These are phyloP conservation scores for Euphorbia pulcherrima DNA, from an alignment of 345 rosid species.

Conservation along the genomic window DNA sequence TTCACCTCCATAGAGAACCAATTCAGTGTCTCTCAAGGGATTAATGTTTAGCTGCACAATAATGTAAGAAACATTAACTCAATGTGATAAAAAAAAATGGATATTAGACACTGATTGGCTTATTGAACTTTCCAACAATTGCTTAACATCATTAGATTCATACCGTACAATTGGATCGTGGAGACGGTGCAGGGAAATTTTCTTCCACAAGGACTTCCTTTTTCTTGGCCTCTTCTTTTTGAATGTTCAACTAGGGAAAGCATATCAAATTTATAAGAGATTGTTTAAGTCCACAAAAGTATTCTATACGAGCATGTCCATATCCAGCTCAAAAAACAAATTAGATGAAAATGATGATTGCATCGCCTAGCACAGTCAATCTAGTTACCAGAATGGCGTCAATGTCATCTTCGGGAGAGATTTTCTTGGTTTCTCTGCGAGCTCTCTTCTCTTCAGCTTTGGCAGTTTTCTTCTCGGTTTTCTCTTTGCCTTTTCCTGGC, in stretches of 20 bases:
- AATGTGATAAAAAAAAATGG: not conserved
- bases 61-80: not conserved
- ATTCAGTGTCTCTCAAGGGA: constrained; percentile 80
- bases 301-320: not conserved
- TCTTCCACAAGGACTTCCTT: constrained; percentile 86
- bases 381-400: constrained; percentile 72
- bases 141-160: constrained; percentile 22
- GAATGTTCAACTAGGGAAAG: constrained; percentile 56
- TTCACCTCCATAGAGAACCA: constrained; percentile 86
- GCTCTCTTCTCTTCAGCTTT: constrained; percentile 85
- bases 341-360: not conserved
- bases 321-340: not conserved
- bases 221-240: constrained; percentile 92
- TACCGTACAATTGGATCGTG: constrained; percentile 88
- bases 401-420: constrained; percentile 90
- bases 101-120: not conserved
- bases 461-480: constrained; percentile 77
- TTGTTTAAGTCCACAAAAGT: not conserved
- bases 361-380: not conserved
- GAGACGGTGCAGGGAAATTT: constrained; percentile 85
- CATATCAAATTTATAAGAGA: not conserved
- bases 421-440: constrained; percentile 77
- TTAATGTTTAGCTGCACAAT: constrained; percentile 58
- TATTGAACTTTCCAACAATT: not conserved
- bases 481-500: constrained; percentile 88